Base-by-base conservation (phyloP, 345 rosid genomes). In the Pelargonium nanum region DNA sequence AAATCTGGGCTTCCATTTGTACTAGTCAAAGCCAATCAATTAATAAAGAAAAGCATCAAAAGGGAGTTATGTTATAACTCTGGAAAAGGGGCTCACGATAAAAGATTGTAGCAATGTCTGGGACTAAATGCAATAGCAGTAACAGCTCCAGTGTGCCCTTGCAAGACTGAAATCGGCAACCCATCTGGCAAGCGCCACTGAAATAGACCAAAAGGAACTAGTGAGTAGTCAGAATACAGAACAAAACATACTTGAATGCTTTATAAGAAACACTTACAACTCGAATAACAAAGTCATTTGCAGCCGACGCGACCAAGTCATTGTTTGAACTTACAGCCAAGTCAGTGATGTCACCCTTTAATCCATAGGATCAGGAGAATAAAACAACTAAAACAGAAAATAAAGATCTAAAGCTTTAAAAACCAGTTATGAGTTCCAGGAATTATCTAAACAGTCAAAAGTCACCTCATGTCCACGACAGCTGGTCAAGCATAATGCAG, bases 111-210 rank as follows among this genome's bases (percentile, higher is more conserved):
- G 16, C 80, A 75, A 73, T 87, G 92, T 68, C 96, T 84, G n/a
- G 93, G 93, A 70, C 80, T 86, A 65, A 93, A 93, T 65, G 96
- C 97, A 86, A 93, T 85, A 26, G 99, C 95, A 69, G 99, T 93
- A 65, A 93, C 99, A 72, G 92, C 92, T 74, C 83, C 97, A 52
- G 92, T 84, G 60, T 93, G 99, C 59, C 99, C 99, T 67, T 89
- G 87, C 70, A 93, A 68, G 70, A 93, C 90, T 58, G 99, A 89
- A 69, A 90, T 86, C 26, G 96, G 96, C 67, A 80, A 58, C 73
- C 99, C 99, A 79, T 93, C 99, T 56, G 99, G 95, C 80, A 93
- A 75, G 68, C 96, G 93, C 99, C 99, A 93, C 99, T 93, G 81
- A 53, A 71, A 68, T 59, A 58, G 64, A 77, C 66, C 66, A 72